Evolutionary conservation across 179 eudicot genomes (phyloP).

Genomic region (Beta lomatogona): DNA sequence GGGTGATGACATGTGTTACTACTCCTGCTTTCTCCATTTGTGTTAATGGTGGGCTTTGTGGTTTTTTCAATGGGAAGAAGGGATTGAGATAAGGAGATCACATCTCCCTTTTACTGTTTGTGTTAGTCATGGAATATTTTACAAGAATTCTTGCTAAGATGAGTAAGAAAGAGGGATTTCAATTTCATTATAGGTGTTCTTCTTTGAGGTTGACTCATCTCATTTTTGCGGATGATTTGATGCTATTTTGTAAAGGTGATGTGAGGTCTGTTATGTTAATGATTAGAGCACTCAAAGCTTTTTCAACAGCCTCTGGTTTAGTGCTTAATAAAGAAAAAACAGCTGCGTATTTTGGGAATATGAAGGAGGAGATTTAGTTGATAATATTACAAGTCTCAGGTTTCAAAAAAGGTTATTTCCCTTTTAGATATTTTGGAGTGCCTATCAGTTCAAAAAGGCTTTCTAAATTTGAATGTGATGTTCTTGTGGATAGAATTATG

Average conservation of each 20-base stretch:
- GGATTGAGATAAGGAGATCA: neutral
- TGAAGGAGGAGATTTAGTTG: neutral
- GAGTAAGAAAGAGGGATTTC: neutral
- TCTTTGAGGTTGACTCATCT: neutral
- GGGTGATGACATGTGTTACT: no score
- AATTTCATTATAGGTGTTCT: neutral
- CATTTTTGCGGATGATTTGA: neutral
- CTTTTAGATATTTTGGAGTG: no score
- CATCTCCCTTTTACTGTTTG: neutral
- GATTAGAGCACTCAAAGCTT: neutral
- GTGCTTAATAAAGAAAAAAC: neutral
- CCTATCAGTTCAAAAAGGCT: no score
- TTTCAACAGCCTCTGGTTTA: neutral
- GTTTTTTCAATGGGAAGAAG: neutral
- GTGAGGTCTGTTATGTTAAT: no score
- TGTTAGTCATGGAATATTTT: neutral
- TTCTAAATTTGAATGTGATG: no score
- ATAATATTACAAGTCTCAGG: neutral
- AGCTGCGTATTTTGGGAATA: neutral
- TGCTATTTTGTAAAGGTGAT: no score
- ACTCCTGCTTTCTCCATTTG: no score
- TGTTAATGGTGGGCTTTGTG: no score
- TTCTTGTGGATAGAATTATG: no score
- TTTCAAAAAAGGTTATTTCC: neutral
- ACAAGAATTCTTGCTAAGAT: neutral